Conservation (phyloP, 2,329 filamentous ascomycete genomes). For the Chrysoporthe austroafricana region DNA sequence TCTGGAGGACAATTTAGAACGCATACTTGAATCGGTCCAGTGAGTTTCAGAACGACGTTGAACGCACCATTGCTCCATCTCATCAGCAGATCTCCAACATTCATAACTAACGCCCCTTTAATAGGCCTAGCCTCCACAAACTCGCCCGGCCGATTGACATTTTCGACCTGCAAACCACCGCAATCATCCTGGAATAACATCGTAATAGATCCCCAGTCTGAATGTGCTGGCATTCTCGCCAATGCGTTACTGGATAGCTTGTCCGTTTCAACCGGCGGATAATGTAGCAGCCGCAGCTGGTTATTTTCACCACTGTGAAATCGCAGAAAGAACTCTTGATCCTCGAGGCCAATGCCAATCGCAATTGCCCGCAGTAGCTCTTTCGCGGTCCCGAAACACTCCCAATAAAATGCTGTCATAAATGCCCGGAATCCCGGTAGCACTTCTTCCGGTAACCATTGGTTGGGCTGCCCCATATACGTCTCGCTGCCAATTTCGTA, state of each 20-base stretch:
- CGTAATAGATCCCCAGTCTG: conserved; percentile 46
- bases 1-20: not conserved
- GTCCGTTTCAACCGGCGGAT: conserved; percentile 38
- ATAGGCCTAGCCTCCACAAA: conserved; percentile 28
- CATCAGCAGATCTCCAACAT: conserved; percentile 28
- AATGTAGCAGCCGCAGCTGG: conserved; percentile 65
- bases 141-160: conserved; percentile 18
- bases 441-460: conserved; percentile 43
- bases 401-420: conserved; percentile 38
- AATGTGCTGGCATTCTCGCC: conserved; percentile 37
- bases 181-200: conserved; percentile 49
- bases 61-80: conserved; percentile 29
- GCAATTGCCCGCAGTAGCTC: conserved; percentile 38
- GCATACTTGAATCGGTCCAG: no score
- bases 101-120: conserved; percentile 26
- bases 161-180: conserved; percentile 48
- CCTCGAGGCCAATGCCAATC: conserved; percentile 38
- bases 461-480: conserved; percentile 36
- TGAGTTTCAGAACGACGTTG: not conserved
- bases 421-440: conserved; percentile 43
- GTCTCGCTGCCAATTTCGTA: conserved; percentile 27
- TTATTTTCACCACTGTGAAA: conserved; percentile 60
- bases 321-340: conserved; percentile 32
- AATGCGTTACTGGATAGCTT: conserved; percentile 35
- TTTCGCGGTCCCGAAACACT: conserved; percentile 36